Conservation (phyloP, 129 eudicot genomes). For the Cynara cardunculus region DNA sequence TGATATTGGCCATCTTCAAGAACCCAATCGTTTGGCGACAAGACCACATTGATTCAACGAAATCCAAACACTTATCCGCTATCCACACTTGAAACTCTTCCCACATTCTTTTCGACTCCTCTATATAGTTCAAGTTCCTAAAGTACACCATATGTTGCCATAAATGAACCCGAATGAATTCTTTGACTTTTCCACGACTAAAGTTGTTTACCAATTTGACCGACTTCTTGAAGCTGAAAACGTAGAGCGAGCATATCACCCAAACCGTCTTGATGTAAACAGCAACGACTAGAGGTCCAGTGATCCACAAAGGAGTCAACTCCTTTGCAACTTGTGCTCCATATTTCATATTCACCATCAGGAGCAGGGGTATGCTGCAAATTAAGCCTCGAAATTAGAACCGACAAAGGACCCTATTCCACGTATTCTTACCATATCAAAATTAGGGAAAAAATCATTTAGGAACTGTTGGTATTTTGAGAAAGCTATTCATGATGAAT, state of each 20-base stretch:
- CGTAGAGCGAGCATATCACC: constrained; percentile 39
- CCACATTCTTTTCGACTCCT: constrained; percentile 21
- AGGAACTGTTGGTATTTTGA: neutral
- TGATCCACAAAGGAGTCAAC: constrained; percentile 63
- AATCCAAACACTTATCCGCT: constrained; percentile 50
- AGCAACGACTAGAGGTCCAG: constrained; percentile 54
- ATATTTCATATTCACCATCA: constrained; percentile 45
- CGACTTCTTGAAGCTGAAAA: constrained; percentile 52
- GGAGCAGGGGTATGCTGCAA: constrained; percentile 66
- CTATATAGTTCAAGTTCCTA: constrained; percentile 39
- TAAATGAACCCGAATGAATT: constrained; percentile 17
- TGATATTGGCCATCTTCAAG: constrained; percentile 51
- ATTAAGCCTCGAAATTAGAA: constrained; percentile 9
- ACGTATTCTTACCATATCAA: neutral
- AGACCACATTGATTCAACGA: constrained; percentile 62
- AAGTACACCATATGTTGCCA: constrained; percentile 37
- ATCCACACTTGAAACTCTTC: constrained; percentile 28
- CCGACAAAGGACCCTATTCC: neutral
- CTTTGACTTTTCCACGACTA: constrained; percentile 34
- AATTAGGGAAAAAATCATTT: neutral
- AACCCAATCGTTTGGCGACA: constrained; percentile 58
- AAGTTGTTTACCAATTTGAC: constrained; percentile 37
- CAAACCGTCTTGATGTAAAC: constrained; percentile 48
- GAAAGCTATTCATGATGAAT: neutral
- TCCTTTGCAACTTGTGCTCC: constrained; percentile 65